Evolutionary conservation across 495 filamentous ascomycete species (phyloP).

Genomic region (Penicillium coffeae): DNA sequence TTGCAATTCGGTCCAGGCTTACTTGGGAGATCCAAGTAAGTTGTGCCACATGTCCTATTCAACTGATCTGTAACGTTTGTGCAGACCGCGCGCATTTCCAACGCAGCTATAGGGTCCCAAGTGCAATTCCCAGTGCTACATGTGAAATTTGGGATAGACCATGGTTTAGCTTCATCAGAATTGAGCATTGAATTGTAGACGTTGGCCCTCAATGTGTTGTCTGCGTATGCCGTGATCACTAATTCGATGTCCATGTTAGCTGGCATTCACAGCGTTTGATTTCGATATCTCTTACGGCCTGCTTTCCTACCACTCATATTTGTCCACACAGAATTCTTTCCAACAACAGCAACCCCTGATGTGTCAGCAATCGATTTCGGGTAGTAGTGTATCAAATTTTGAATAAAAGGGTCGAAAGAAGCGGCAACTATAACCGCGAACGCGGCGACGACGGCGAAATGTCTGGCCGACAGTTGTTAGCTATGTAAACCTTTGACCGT

Average conservation of each 20-base stretch:
- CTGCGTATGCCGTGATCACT: too few species aligned
- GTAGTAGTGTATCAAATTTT: neutral
- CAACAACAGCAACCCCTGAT: neutral
- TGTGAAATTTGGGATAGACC: conserved; percentile 12
- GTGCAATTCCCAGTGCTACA: conserved; percentile 15
- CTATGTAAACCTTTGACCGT: too few species aligned
- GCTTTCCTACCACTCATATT: too few species aligned
- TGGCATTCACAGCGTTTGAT: too few species aligned
- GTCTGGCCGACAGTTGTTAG: too few species aligned
- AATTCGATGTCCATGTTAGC: too few species aligned
- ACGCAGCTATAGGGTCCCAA: conserved; percentile 11
- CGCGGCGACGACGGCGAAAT: neutral
- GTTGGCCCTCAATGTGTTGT: neutral
- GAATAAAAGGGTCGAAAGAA: neutral
- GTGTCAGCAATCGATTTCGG: neutral
- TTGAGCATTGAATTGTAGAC: conserved; percentile 5
- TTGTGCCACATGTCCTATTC: neutral
- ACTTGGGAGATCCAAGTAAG: too few species aligned
- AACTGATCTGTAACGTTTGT: conserved; percentile 11
- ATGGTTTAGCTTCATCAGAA: conserved; percentile 2
- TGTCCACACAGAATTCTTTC: neutral
- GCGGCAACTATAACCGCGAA: neutral
- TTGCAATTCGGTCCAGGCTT: neutral
- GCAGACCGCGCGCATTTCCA: conserved; percentile 9
- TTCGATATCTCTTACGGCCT: too few species aligned